Percentiles rank a stretch among this genome's conserved stretches.
Conservation (phyloP, 2,329 filamentous ascomycete genomes). For the Colletotrichum godetiae region DNA sequence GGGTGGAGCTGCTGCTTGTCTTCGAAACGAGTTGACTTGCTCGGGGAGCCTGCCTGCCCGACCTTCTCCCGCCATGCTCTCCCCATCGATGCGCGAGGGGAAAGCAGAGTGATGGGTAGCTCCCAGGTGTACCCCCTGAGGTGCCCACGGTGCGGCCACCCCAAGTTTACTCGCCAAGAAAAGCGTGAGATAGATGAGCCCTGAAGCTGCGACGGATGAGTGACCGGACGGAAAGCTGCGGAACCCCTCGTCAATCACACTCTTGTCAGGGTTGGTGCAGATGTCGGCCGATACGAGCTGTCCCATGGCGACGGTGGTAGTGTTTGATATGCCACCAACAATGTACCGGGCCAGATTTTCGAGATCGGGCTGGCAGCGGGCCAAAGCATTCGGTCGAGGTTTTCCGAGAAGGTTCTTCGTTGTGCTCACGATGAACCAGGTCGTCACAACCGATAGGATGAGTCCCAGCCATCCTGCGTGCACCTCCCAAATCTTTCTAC, state of each 20-base stretch:
- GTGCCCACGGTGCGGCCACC: no score
- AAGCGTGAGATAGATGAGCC: no score
- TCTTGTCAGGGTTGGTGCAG: constrained; percentile 69
- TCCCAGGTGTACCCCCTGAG: no score
- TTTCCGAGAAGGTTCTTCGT: constrained; percentile 75
- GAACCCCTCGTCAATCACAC: constrained; percentile 75
- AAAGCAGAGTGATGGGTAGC: no score
- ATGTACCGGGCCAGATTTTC: constrained; percentile 62
- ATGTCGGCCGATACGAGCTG: constrained; percentile 76
- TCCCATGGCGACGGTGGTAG: constrained; percentile 59
- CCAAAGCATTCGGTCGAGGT: constrained; percentile 78
- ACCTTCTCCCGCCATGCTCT: no score
- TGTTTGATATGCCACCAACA: constrained; percentile 64
- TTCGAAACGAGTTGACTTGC: no score
- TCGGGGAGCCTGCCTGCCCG: no score
- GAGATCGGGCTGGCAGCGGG: constrained; percentile 77
- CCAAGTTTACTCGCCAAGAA: no score
- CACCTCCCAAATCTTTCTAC: constrained; percentile 82
- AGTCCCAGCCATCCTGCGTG: constrained; percentile 82
- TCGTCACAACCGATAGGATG: constrained; percentile 70
- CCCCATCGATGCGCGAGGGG: no score
- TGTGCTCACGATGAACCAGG: constrained; percentile 79
- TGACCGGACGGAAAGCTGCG: constrained; percentile 64
- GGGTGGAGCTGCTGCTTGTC: constrained; percentile 67
- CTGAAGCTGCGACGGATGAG: constrained; percentile 68